Evolutionary conservation across 2,329 filamentous ascomycete genomes (phyloP).

Genomic region (Colletotrichum tropicicola): DNA sequence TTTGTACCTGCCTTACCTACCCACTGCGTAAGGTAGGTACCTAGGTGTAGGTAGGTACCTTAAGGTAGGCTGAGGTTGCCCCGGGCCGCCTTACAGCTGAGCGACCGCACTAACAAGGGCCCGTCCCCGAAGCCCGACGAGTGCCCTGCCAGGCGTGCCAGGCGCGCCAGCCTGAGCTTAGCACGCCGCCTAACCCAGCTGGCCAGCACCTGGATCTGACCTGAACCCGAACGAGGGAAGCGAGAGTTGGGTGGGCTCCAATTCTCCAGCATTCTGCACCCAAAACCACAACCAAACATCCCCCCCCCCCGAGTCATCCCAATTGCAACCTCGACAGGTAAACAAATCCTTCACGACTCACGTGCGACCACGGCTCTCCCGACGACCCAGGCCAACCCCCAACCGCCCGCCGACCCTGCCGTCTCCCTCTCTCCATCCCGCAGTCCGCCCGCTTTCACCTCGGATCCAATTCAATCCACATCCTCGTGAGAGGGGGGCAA

Average conservation of each 20-base stretch:
- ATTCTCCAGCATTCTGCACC: slow-evolving; percentile 24
- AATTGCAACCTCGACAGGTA: slow-evolving; percentile 18
- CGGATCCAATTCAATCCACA: slow-evolving; percentile 16
- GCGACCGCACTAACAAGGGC: slow-evolving; percentile 17
- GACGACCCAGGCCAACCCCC: not conserved
- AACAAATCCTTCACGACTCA: slow-evolving; percentile 24
- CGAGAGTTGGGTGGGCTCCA: slow-evolving; percentile 3
- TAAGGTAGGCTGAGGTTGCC: too few species aligned
- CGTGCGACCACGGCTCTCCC: slow-evolving; percentile 1
- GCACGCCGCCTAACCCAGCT: not conserved
- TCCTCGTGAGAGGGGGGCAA: slow-evolving; percentile 29
- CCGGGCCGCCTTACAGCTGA: too few species aligned
- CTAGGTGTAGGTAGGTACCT: too few species aligned
- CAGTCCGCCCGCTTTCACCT: not conserved
- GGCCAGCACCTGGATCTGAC: not conserved
- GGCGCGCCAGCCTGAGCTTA: not conserved
- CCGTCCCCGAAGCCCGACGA: slow-evolving; percentile 11
- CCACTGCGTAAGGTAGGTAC: too few species aligned
- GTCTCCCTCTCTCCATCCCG: not conserved
- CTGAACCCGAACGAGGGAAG: not conserved
- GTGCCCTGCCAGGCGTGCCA: not conserved
- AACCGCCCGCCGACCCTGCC: not conserved
- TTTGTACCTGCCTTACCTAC: not conserved
- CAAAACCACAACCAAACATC: slow-evolving; percentile 4
- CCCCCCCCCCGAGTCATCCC: slow-evolving; percentile 17